Evolutionary conservation across 2,329 filamentous ascomycete species (phyloP), one percentile per base, ranked within the genome.

Genomic region (Pyrenochaeta sp.): DNA sequence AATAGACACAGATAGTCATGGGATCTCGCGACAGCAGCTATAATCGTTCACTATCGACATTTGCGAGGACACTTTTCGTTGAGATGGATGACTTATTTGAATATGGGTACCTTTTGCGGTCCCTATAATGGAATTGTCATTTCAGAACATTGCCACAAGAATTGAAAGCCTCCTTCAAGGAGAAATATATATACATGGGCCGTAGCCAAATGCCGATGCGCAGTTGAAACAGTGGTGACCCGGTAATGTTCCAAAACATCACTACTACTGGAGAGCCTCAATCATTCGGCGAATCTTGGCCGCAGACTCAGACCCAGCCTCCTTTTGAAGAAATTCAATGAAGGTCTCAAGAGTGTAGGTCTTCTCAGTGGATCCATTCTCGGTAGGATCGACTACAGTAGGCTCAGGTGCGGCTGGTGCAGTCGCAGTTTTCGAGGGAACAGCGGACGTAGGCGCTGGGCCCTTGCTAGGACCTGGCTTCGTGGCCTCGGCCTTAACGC

Each of bases 401-500:
- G 60, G 57, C 51, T 58, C 44, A 14, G 42, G 27, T 6, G 35
- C 41, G 27, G 37, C 47, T 6, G 58, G 54, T 1, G 49, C 48
- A 29, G 51, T 45, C 7, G 53, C 36, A 15, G 52, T 33, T 12
- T 49, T 36, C 35, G 48, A 42, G 36, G 52, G 43, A 15, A 56
- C 33, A 36, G 56, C 42, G 11, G 57, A 47, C 23, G 45, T 14
- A 33, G 44, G 52, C 33, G 29, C 21, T 4, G 51, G 39, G 11
- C 47, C 56, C 41, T 58, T 56, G 54, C 51, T 51, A 21, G 57
- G 49, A 33, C 42, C 48, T 9, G 56, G 52, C 35, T 58, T 40
- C 20, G 46, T 47, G 23, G 35, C 58, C 39, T 61, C 58, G 14
- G 59, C 30, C 51, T 63, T 45, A 30, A 71, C 23, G 63, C 80